Evolutionary conservation across 2,329 filamentous ascomycete genomes (phyloP).

Genomic region (Didymella keratinophila): DNA sequence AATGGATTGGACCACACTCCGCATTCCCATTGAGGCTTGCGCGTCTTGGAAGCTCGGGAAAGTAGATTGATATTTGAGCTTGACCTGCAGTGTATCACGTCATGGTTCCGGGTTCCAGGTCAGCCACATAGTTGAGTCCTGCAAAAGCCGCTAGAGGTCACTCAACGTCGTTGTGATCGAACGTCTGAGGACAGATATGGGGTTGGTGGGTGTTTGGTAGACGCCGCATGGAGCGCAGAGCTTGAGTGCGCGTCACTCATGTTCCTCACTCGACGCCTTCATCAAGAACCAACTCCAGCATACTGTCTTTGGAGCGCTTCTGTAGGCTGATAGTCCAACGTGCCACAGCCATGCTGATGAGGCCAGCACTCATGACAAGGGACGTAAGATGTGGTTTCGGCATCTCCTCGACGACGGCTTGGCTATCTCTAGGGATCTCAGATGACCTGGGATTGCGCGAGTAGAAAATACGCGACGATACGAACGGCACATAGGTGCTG

Average conservation of each 20-base stretch:
- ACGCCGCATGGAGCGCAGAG: no score
- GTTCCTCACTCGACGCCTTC: slow-evolving; percentile 5
- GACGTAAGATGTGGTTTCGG: slow-evolving; percentile 42
- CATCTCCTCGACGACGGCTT: slow-evolving; percentile 41
- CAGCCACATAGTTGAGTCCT: background rate
- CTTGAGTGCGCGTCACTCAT: background rate
- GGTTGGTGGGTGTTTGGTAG: background rate
- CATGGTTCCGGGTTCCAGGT: slow-evolving; percentile 1
- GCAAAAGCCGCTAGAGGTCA: background rate
- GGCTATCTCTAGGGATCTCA: slow-evolving; percentile 32
- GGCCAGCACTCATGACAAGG: slow-evolving; percentile 44
- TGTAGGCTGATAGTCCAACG: slow-evolving; percentile 32
- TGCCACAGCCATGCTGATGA: slow-evolving; percentile 44
- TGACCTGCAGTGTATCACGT: slow-evolving; percentile 1
- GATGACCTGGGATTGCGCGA: slow-evolving; percentile 33
- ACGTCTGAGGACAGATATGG: background rate
- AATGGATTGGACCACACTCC: slow-evolving; percentile 6
- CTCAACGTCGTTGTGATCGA: background rate
- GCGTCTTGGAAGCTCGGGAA: slow-evolving; percentile 7
- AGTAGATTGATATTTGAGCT: background rate
- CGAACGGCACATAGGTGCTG: slow-evolving; percentile 41
- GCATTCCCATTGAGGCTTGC: slow-evolving; percentile 8
- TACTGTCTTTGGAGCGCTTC: slow-evolving; percentile 14
- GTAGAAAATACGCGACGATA: slow-evolving; percentile 47
- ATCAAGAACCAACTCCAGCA: slow-evolving; percentile 32